phyloP scores from a whole-genome alignment of 1,284 basidiomycete genomes.

The Cryptococcus amylolentus region DNA sequence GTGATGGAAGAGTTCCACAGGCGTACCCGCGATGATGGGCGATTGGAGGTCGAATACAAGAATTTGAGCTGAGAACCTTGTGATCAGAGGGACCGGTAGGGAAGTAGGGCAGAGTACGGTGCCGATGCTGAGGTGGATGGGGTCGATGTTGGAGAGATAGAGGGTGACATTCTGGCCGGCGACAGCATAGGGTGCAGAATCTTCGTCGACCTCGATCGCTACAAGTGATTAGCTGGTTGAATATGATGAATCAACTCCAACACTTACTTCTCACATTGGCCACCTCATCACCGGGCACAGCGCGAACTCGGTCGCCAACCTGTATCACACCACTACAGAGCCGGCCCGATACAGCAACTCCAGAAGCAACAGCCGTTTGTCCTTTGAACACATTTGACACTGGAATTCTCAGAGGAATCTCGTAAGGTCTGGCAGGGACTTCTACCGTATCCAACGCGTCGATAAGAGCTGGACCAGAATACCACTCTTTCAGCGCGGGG shows the following conservation, averaged over 20 bases:
- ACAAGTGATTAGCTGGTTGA: background rate
- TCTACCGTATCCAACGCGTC: constrained; percentile 77
- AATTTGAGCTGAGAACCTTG: constrained; percentile 76
- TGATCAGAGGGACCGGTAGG: constrained; percentile 68
- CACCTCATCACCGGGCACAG: constrained; percentile 88
- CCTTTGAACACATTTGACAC: constrained; percentile 95
- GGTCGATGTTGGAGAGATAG: constrained; percentile 78
- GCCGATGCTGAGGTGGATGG: constrained; percentile 80
- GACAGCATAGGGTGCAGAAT: constrained; percentile 76
- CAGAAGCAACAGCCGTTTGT: constrained; percentile 64
- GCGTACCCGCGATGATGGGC: constrained; percentile 82
- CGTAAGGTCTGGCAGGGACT: constrained; percentile 73
- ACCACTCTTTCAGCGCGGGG: constrained; percentile 63
- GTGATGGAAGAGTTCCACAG: constrained; percentile 92
- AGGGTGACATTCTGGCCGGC: constrained; percentile 86
- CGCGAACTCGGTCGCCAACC: constrained; percentile 80
- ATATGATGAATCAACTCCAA: too few species aligned
- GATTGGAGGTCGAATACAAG: constrained; percentile 90
- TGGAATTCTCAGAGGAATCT: constrained; percentile 76
- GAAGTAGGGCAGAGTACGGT: constrained; percentile 77
- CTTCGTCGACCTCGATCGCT: constrained; percentile 86
- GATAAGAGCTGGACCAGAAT: constrained; percentile 77
- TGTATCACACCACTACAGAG: constrained; percentile 84
- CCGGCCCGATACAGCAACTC: constrained; percentile 79
- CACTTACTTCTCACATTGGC: constrained; percentile 72